These are phyloP conservation scores for Lactuca saligna DNA, from an alignment of 129 eudicot species.

Conservation along the genomic window DNA sequence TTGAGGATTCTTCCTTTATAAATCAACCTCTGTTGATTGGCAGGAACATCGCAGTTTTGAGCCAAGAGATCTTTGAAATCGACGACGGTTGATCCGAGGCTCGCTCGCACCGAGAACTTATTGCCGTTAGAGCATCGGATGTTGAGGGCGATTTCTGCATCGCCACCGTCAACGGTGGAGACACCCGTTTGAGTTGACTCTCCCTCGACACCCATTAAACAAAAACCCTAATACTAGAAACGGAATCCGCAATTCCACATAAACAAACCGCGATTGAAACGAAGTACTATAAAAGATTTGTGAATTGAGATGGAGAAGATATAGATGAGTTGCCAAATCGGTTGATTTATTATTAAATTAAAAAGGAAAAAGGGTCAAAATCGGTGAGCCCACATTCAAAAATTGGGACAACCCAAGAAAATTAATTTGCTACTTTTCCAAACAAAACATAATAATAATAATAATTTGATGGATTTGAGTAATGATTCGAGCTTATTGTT, in stretches of 20 bases:
- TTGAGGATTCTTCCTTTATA: constrained; percentile 90
- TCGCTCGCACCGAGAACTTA: constrained; percentile 59
- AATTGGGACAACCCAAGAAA: constrained; percentile 7
- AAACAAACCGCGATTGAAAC: constrained; percentile 19
- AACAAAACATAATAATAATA: too few species aligned
- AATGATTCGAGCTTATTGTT: too few species aligned
- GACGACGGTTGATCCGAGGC: constrained; percentile 53
- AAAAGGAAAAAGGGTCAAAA: constrained; percentile 21
- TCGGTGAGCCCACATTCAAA: constrained; percentile 26
- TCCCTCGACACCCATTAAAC: constrained; percentile 57
- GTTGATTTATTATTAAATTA: constrained; percentile 3
- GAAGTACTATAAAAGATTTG: constrained; percentile 1
- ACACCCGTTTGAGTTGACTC: constrained; percentile 55
- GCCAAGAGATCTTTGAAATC: constrained; percentile 62
- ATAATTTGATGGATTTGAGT: too few species aligned
- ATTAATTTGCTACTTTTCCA: neutral
- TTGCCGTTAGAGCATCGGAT: constrained; percentile 82
- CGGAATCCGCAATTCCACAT: constrained; percentile 15
- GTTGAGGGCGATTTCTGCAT: constrained; percentile 49
- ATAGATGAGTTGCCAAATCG: constrained; percentile 16
- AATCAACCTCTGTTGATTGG: constrained; percentile 80
- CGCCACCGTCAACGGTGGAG: constrained; percentile 34
- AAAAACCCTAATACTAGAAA: constrained; percentile 47
- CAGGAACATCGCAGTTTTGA: constrained; percentile 71
- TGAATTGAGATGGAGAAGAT: constrained; percentile 16